Base-by-base conservation (phyloP, 768 basidiomycete species). In the Amanita pallidorosea region DNA sequence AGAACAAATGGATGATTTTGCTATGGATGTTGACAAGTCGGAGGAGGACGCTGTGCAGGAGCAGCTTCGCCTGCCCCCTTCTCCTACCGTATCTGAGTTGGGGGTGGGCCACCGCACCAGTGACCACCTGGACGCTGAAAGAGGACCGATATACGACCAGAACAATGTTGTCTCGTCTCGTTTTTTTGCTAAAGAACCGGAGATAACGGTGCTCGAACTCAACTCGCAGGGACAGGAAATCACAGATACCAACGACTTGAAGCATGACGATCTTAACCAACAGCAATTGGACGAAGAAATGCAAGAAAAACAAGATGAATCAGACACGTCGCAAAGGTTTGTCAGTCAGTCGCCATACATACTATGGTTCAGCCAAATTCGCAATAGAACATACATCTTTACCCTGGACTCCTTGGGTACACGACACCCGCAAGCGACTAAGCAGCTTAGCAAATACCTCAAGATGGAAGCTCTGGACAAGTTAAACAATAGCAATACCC, bases 381-480 rank as follows among this genome's bases (percentile, higher is more conserved):
- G 37, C 12, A 29, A 38, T 60, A 91, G 88, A 52, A 82, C 88
- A 5, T 81, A 79, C 55, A 83, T 99, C 31, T 83, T 93, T 61
- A 90, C 83, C 0, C 77, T 99, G 49, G 96, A 99, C 63, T 98
- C 95, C 1, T 74, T 99, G 42, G 85, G 86, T 4, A 68, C 70
- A 12, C 67, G 70, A n/a, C 94, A 97, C 64, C 71, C 72, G 0
- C 72, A 78, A 29, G 90, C 80, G 4, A 63, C 72, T 37, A 83
- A 69, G 44, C 74, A 72, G 31, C 74, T 99, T 17, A 65, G 64
- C 37, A 57, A 66, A 23, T 99, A 95, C 63, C 76, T 98, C 18
- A 65, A 65, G 33, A 65, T 73, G 56, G 96, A 99, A 61, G 94
- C 94, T 0, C 67, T 67, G 54, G 81, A 90, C 60, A 94, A 92